These are phyloP conservation scores for Lepidium aucheri DNA, from an alignment of 345 rosid species.

Conservation along the genomic window DNA sequence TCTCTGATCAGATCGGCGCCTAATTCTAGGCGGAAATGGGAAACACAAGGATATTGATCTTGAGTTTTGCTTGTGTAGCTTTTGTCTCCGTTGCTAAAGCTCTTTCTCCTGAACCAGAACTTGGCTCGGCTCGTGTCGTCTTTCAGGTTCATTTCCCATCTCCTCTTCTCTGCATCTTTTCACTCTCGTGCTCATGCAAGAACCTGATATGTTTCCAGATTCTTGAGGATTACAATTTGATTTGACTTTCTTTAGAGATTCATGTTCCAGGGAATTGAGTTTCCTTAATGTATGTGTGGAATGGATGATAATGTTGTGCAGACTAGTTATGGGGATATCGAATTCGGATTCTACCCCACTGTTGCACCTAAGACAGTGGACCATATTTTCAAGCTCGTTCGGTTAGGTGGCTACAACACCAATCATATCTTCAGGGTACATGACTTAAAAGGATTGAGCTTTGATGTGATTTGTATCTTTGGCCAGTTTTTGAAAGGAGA, in stretches of 20 bases:
- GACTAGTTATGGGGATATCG: constrained; percentile 85
- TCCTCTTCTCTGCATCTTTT: background rate
- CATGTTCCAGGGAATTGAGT: background rate
- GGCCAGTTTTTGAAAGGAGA: background rate
- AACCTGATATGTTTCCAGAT: background rate
- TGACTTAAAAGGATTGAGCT: background rate
- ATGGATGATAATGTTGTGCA: constrained; percentile 20
- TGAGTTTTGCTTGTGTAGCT: constrained; percentile 16
- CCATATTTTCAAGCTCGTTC: constrained; percentile 90
- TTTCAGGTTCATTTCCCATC: constrained; percentile 52
- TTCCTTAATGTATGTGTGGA: background rate
- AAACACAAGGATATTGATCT: constrained; percentile 16
- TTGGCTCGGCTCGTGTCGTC: constrained; percentile 86
- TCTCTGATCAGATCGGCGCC: constrained; percentile 28
- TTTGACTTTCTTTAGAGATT: background rate
- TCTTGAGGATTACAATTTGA: background rate
- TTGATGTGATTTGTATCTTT: background rate
- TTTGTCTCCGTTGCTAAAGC: constrained; percentile 26
- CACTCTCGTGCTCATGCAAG: background rate
- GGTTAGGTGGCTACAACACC: constrained; percentile 84
- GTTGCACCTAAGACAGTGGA: constrained; percentile 93
- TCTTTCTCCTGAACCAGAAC: constrained; percentile 48
- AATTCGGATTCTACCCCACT: constrained; percentile 76
- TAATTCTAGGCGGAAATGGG: constrained; percentile 7
- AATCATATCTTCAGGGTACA: constrained; percentile 92